Evolutionary conservation across 164 flowering plant species (phyloP), one percentile per base, ranked within the genome.

Genomic region (Kalanchoe fedtschenkoi): DNA sequence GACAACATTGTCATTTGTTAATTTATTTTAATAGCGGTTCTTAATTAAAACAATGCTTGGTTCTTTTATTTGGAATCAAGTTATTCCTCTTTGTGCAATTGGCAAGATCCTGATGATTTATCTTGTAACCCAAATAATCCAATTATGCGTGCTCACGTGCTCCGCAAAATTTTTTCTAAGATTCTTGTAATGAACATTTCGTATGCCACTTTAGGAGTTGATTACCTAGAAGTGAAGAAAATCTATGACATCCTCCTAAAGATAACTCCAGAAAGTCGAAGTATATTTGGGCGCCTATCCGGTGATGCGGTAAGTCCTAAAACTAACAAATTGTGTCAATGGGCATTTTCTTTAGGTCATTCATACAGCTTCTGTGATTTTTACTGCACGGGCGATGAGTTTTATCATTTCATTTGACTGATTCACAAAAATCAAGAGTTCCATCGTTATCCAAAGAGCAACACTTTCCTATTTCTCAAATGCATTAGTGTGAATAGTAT

Each of bases 251-350:
- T 87, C 66, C 91, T 90, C 59, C 61, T 86, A 60, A 73, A 69
- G 68, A 73, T 88, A 58, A 78, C 88, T 66, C 80, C 92, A 63
- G 97, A 93, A 78, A 89, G 81, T 73, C 83, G 96, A 68, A 93
- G 84, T 70, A 81, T 93, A 62, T 90, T 93, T 79, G 99, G 99
- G 21, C 87, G 96, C 62, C 85, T 85, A 67, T 86, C 97, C 58
- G 99, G 99, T 68, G 83, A 82, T 72, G 83, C 97, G 76, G 99
- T 93, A 88, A 89, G 95, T 65, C 62, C 67, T 43, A 33, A 5
- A 26, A 6, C 65, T 34, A 32, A 28, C n/a, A n/a, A n/a, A 35
- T 55, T 17, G 29, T 16, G 37, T 14, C 21, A 32, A 32, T 22
- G n/a, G 5, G 32, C 14, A 34, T 30, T 22, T 34, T 39, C 30